A percentile compares a stretch with the other conserved stretches of the same genome.
Conservation (phyloP, 1,284 basidiomycete species). For the Moesziomyces sp. region DNA sequence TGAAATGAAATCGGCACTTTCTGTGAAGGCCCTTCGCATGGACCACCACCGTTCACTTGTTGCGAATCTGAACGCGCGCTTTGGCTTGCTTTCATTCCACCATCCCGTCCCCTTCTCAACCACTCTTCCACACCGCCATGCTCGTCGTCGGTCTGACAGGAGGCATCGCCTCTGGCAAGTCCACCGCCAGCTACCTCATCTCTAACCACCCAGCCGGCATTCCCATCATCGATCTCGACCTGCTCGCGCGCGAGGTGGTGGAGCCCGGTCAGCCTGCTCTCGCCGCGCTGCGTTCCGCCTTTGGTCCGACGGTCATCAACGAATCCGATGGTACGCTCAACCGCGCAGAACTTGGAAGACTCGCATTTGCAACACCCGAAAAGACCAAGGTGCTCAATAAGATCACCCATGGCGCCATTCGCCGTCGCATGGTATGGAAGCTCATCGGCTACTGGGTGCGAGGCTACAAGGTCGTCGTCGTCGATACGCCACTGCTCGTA, state of each 20-base stretch:
- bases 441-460: constrained; percentile 80
- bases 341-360: constrained; percentile 82
- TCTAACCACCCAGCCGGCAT: constrained; percentile 72
- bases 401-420: constrained; percentile 90
- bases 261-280: constrained; percentile 83
- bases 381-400: constrained; percentile 81
- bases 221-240: constrained; percentile 90
- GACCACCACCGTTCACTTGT: too few relatives aligned
- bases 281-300: constrained; percentile 75
- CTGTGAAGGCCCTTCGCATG: not conserved
- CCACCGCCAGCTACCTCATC: constrained; percentile 84
- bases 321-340: constrained; percentile 78
- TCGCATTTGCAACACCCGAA: constrained; percentile 77
- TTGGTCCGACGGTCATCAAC: constrained; percentile 79
- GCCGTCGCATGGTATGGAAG: constrained; percentile 78
- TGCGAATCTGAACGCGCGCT: too few relatives aligned
- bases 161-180: constrained; percentile 89
- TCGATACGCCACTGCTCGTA: constrained; percentile 93
- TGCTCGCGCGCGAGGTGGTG: constrained; percentile 87
- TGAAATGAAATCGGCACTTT: not conserved
- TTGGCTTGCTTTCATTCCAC: not conserved
- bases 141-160: constrained; percentile 91
- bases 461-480: constrained; percentile 81
- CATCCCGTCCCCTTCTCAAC: not conserved
- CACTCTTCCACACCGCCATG: constrained; percentile 6